Evolutionary conservation across 257 asterid genomes (phyloP), one percentile per base, ranked within the genome.

Genomic region (Cruciata laevipes): DNA sequence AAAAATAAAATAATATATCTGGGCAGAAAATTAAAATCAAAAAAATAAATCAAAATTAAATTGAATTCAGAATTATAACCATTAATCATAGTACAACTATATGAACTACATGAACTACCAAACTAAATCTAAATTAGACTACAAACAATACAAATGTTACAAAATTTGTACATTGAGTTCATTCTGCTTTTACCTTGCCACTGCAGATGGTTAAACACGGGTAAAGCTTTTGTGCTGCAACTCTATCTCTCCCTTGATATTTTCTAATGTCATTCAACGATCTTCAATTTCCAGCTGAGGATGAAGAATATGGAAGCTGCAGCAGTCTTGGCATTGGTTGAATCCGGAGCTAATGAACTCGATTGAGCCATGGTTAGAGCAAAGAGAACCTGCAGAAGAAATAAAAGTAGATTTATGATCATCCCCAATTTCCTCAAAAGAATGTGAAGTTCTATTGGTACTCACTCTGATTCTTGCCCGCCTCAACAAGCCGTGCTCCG

Each of bases 351-450:
- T 32, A 91, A 72, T 0, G 95, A 82, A 59, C 95, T 86, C 6
- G 98, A 89, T 61, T 87, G 95, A 33, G 96, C 94, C 95, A 87
- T 84, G 10, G 95, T 85, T 65, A 91, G 74, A 77, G 92, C 95
- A 68, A 85, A 91, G 83, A 91, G 89, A 32, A 89, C 98, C 98
- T 89, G 92, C 79, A 82, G 61, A 63, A 17, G 11, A 62, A 6
- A 21, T 11, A 27, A 52, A 11, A 35, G 40, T 35, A 69, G n/a
- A n/a, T n/a, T 27, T 27, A 27, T 7, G 6, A 17, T 42, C 21
- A 13, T 38, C 47, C n/a, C 31, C 31, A 17, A 0, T 13, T 30
- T 13, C 42, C 16, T 30, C 18, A 33, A 32, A 61, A 4, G 1
- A 1, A 11, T 3, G 7, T 27, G 30, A 27, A 27, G 30, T 27